Base-by-base conservation (phyloP, 768 basidiomycete species). In the Tephrocybe sp. region DNA sequence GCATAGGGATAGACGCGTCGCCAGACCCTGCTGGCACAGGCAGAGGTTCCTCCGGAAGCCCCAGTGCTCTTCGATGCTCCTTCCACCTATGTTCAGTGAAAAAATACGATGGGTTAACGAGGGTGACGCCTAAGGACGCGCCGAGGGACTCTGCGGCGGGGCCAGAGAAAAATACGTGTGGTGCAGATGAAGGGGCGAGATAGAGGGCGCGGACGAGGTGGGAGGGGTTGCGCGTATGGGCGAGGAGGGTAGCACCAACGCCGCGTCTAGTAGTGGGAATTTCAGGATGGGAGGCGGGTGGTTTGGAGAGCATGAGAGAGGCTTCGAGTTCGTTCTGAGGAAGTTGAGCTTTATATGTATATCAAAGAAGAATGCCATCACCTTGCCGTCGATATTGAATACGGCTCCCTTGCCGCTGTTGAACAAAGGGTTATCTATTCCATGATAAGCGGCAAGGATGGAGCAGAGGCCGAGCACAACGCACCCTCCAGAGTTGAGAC, bases 351-450 rank as follows among this genome's bases (percentile, higher is more conserved):
- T n/a, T 11, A 15, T 11, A 35, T n/a, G 16, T 7, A 37, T 5
- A 37, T 37, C 6, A 19, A 19, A 3, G 3, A 37, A 19, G 36
- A 37, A 9, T 12, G 15, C 5, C n/a, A n/a, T 37, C 9, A 88
- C 89, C 76, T 90, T 89, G 37, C 90, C 89, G 8, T 71, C 88
- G 9, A 77, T 69, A 56, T 92, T 92, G 70, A 90, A 92, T 15
- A 92, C 89, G 8, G 90, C 86, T 3, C 91, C 90, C 58, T 86
- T 87, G 16, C 80, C 89, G 24, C 83, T 69, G 57, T 92, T 92
- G 70, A 92, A 92, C 15, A 92, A 67, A 7, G 87, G 83, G 52
- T 77, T 80, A 59, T 92, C 89, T 91, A 21, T 2, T 2, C 7
- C 12, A n/a, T 52, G 2, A 40, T 21, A 15, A 15, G 9, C 18